Evolutionary conservation across 495 filamentous ascomycete species (phyloP), one percentile per base, ranked within the genome.

Genomic region (Aspergillus baeticus): DNA sequence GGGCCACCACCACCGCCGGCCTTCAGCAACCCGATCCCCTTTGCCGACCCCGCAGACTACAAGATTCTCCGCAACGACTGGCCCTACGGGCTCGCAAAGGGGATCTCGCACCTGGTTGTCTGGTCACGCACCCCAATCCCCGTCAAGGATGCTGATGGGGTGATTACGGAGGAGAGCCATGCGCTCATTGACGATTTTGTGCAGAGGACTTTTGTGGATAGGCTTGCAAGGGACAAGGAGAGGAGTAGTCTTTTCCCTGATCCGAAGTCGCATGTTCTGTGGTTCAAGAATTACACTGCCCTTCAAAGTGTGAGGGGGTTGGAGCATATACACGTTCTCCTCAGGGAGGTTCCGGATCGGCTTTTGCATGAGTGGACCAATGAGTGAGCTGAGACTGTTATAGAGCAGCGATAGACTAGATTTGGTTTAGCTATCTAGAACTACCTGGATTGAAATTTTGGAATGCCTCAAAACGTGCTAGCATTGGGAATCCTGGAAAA

Each of bases 231-330:
- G 63, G 67, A 70, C 58, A 33, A 37, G 63, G 72, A 3, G n/a
- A n/a, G n/a, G n/a, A n/a, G n/a, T n/a, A n/a, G n/a, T 70, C 63
- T 21, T 23, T 63, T 68, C 73, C 70, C 55, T 6, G 63, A 68
- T 44, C 62, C 70, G 26, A 71, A 77, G 22, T 78, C 83, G 6
- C 82, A 80, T 55, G 89, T 96, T 57, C 56, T 92, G 62, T 97
- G 90, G 89, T 96, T 96, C 66, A 96, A 96, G 80, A 97, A 97
- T 64, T 95, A 89, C 88, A 84, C 84, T 46, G 82, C 82, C n/a
- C 69, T 96, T 66, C 91, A 96, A 75, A 95, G 91, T 68, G 91
- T 97, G 45, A 76, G 87, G 48, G 81, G 84, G 6, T 70, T 96
- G 54, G 92, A 96, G 62, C 92, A 90, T 77, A 73, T 90, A 5